Base-by-base conservation (phyloP, 2,329 filamentous ascomycete species). In the Knoxdaviesia proteae region DNA sequence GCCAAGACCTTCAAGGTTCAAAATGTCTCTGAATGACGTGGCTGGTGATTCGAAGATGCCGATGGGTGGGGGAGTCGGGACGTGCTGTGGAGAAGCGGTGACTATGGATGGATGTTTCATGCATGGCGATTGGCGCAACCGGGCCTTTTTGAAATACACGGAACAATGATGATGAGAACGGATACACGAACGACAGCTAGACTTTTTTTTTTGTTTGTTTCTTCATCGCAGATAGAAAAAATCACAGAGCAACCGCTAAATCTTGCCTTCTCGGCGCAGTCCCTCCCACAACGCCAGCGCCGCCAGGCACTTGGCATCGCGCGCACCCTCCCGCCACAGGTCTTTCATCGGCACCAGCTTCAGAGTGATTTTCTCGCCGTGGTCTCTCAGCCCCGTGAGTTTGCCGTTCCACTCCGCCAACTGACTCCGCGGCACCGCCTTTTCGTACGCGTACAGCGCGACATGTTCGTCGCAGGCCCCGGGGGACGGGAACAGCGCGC, bases 401-500 rank as follows among this genome's bases (percentile, higher is more conserved):
- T 64, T 65, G 2, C 72, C 73, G 34, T 61, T 65, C 71, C 69
- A 76, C 43, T 70, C 64, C 9, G 57, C 53, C 42, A 78, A 54
- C 52, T 68, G 61, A 1, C 50, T 54, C 33, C 70, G 59, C 6
- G 64, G 59, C 4, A 77, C 60, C 30, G 62, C 58, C 40, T 64
- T 61, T 57, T 76, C 69, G 49, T 70, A 61, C 48, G 69, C 63
- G 50, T 71, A 77, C 29, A 77, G 63, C 7, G 65, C 69, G 20
- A 77, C 60, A 49, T 67, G 64, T 54, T 77, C 74, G 52, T 78
- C 74, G 49, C 70, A 75, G 0, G 67, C 73, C 0, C 73, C 73
- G 0, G 69, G 62, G 6, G 67, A 72, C 4, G 72, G 71, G 44
- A 64, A 76, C 61, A 75, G 63, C 4, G 65, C 72, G 32, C 51